phyloP scores from a whole-genome alignment of 1,284 basidiomycete genomes.

The Sparassis latifolia region DNA sequence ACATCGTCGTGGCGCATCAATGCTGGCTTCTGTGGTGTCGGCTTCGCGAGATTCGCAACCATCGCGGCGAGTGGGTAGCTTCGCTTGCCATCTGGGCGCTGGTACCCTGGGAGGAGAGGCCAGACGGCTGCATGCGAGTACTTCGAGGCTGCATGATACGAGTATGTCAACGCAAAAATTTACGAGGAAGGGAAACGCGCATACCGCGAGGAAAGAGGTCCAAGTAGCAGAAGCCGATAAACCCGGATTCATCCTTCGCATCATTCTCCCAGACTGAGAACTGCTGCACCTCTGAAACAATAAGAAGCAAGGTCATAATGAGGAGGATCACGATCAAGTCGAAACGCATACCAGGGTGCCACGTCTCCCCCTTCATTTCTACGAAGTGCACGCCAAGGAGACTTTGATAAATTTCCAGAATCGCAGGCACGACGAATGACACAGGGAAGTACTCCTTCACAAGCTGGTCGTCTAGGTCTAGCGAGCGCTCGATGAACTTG shows the following conservation, averaged over 20 bases:
- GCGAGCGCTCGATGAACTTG: conserved; percentile 57
- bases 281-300: conserved; percentile 59
- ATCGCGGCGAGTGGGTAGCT: conserved; percentile 73
- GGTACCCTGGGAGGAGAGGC: conserved; percentile 62
- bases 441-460: conserved; percentile 88
- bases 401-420: conserved; percentile 76
- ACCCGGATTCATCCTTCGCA: conserved; percentile 60
- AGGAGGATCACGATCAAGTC: background rate
- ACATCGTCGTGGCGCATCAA: conserved; percentile 80
- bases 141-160: conserved; percentile 48
- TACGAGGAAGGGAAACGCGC: conserved; percentile 6
- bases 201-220: conserved; percentile 81
- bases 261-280: conserved; percentile 78
- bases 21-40: conserved; percentile 73
- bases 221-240: conserved; percentile 78
- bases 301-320: background rate
- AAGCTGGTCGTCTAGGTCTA: conserved; percentile 65
- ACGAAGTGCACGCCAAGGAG: conserved; percentile 71
- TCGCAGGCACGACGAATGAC: conserved; percentile 68
- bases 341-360: conserved; percentile 62
- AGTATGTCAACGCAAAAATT: background rate
- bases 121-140: conserved; percentile 87
- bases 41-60: conserved; percentile 85
- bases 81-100: conserved; percentile 44
- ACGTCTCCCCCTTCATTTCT: conserved; percentile 51